Evolutionary conservation across 2,329 filamentous ascomycete species (phyloP), one percentile per base, ranked within the genome.

Genomic region (Alternaria ethzedia): DNA sequence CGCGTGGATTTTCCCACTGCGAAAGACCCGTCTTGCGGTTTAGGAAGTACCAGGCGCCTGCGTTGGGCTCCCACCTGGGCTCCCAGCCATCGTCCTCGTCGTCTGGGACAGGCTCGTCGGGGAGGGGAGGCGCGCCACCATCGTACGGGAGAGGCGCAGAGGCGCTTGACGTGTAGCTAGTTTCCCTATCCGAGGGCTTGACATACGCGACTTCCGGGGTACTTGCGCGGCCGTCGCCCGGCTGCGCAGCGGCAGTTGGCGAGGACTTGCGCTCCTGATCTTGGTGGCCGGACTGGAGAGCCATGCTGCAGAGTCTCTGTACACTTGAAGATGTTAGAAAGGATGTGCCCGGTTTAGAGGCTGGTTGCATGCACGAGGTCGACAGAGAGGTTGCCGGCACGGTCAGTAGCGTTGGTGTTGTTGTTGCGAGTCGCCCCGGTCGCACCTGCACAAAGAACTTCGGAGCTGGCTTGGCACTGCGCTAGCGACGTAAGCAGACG

Each of bases 1-100:
- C 83, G 54, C 94, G 90, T 6, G 94, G 94, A 74, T 97, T 97
- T 36, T 95, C 91, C 91, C 93, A 96, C 75, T 96, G 93, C 30
- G 66, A 57, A 89, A 89, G 62, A 87, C 83, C 86, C 5, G 92
- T 96, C 78, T 91, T 90, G 70, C 90, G 89, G 78, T 97, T 97
- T 84, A 90, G 89, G 81, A 96, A 97, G 82, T 93, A 96, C 82
- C 89, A 97, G 5, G 88, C 86, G 67, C 90, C 86, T 2, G 86
- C 85, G 55, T 79, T 84, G 23, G 86, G 81, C 72, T 96, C 93
- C 91, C 92, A 96, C 62, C 91, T 85, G 36, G 89, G 89, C 63
- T 91, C 89, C 94, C 94, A 97, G 63, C 94, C 94, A 77, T 90
- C 87, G 61, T 90, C 85, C 57, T 85, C 78, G 21, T 60, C 63